Evolutionary conservation across 805 yeast species (phyloP).

Genomic region (Ogataea parapolymorpha): DNA sequence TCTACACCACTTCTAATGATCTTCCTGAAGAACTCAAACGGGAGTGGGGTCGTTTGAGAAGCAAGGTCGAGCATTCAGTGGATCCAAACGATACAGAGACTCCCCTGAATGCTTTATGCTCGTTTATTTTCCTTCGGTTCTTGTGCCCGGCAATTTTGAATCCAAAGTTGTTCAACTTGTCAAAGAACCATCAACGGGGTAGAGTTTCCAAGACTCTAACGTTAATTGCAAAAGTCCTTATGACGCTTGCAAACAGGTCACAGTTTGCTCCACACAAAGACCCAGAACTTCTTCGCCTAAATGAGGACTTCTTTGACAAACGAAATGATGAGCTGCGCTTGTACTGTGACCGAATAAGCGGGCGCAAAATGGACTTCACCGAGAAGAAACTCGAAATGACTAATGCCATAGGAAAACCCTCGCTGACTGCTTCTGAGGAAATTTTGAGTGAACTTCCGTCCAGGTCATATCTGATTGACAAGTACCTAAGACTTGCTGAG

Average conservation of each 20-base stretch:
- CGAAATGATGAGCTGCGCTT: slow-evolving; percentile 58
- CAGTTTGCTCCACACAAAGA: slow-evolving; percentile 77
- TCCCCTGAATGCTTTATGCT: slow-evolving; percentile 72
- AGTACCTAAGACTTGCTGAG: slow-evolving; percentile 57
- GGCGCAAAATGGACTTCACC: slow-evolving; percentile 59
- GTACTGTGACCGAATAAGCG: slow-evolving; percentile 71
- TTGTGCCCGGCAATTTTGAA: slow-evolving; percentile 90
- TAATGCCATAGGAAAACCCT: slow-evolving; percentile 55
- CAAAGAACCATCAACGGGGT: slow-evolving; percentile 68
- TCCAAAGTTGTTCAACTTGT: slow-evolving; percentile 78
- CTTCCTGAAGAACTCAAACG: slow-evolving; percentile 64
- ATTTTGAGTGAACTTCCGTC: slow-evolving; percentile 59
- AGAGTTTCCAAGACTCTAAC: slow-evolving; percentile 75
- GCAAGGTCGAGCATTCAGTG: slow-evolving; percentile 59
- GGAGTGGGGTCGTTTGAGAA: slow-evolving; percentile 61
- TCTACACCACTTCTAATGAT: slow-evolving; percentile 66
- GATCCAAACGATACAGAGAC: slow-evolving; percentile 48
- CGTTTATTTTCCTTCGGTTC: slow-evolving; percentile 79
- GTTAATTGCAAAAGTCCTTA: slow-evolving; percentile 70
- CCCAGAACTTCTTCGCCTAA: slow-evolving; percentile 71
- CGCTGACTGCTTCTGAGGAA: slow-evolving; percentile 50
- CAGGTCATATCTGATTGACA: slow-evolving; percentile 67
- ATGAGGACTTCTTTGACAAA: slow-evolving; percentile 54
- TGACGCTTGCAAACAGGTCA: slow-evolving; percentile 76
- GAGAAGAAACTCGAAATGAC: slow-evolving; percentile 55